Conservation (phyloP, 495 filamentous ascomycete species). For the Lentithecium fluviatile region DNA sequence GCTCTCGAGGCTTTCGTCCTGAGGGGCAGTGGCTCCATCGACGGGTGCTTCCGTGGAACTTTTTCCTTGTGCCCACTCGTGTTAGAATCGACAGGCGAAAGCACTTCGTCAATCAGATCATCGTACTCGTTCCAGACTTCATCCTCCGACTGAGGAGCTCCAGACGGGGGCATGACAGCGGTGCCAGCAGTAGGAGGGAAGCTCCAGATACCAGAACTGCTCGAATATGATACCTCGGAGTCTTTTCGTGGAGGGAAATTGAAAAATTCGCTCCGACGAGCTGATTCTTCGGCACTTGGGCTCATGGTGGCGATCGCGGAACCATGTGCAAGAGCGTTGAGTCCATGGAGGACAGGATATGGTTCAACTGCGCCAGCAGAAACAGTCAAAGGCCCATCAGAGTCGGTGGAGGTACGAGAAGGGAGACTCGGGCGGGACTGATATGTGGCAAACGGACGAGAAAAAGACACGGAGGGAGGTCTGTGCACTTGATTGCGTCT, state of each 20-base stretch:
- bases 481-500: conserved; percentile 64
- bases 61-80: background rate
- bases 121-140: conserved; percentile 96
- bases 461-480: conserved; percentile 78
- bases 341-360: conserved; percentile 31
- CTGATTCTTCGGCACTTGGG: conserved; percentile 27
- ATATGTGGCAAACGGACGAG: conserved; percentile 66
- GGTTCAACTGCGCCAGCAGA: conserved; percentile 27
- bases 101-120: conserved; percentile 76
- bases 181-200: conserved; percentile 53
- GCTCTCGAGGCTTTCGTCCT: conserved; percentile 14
- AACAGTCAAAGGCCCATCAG: conserved; percentile 3
- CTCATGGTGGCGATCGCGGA: conserved; percentile 31
- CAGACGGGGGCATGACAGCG: conserved; percentile 59
- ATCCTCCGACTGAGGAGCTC: conserved; percentile 66
- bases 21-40: conserved; percentile 20
- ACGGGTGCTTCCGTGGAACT: background rate
- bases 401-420: conserved; percentile 20
- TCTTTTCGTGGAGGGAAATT: conserved; percentile 68
- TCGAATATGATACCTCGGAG: conserved; percentile 67
- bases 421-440: conserved; percentile 44
- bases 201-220: conserved; percentile 62
- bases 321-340: conserved; percentile 25
- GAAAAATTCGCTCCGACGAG: conserved; percentile 58
- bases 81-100: conserved; percentile 46